Base-by-base conservation (phyloP, 352 stramenopile species). In the Plasmopara muralis region DNA sequence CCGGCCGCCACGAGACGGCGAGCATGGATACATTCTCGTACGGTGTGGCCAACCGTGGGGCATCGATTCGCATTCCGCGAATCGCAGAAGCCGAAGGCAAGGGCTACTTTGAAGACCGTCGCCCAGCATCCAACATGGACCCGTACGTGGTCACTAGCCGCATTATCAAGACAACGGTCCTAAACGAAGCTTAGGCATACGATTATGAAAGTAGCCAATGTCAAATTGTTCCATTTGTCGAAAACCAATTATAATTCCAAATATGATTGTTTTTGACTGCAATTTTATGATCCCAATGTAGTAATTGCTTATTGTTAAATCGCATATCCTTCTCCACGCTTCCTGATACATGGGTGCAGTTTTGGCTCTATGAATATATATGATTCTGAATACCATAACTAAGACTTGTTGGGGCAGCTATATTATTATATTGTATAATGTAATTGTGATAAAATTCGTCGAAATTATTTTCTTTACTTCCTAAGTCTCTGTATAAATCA, bases 91-190 rank as follows among this genome's bases (percentile, higher is more conserved):
- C 74, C 31, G 89, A 97, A 50, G 85, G 87, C 57, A 97, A 97
- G 73, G 84, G 84, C 60, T 93, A 95, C 81, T 92, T 93, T 64
- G 95, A 99, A 75, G 95, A 99, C 74, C 88, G 96, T 63, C 87
- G 96, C 55, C 96, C 96, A 34, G 85, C 93, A 40, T 98, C 95
- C 66, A 99, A 99, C 83, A 95, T 96, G 78, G 96, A 99, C 83
- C 96, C 96, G 50, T 99, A 99, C 77, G 74, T 98, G 45, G 96
- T 99, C 12, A 98, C 92, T 7, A 64, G 80, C 61, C 97, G 96
- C 72, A 98, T 99, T 62, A 92, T 99, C 80, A 86, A 96, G 71
- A 98, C 94, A 47, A 98, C 95, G 50, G 86, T 97, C 50, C 60
- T 92, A 12, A 67, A 89, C 57, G 78, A 92, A 58, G 72, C 71